These are phyloP conservation scores for Lentinula sp. DNA, from an alignment of 768 basidiomycete species.

Conservation along the genomic window DNA sequence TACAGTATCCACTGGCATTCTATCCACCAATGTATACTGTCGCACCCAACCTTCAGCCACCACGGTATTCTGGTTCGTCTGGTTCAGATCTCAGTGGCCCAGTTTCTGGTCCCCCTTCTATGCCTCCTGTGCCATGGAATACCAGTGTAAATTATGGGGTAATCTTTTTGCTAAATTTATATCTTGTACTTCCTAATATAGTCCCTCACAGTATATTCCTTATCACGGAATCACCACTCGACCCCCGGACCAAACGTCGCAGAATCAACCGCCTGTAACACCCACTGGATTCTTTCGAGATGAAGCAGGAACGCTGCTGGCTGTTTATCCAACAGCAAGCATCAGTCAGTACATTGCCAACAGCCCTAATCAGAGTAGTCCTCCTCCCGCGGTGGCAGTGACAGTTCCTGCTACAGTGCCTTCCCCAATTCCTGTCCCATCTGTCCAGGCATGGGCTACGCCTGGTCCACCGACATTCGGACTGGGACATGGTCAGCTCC, in stretches of 20 bases:
- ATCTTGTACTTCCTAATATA: background rate
- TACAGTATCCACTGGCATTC: conserved; percentile 48
- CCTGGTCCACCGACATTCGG: background rate
- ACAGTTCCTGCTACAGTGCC: background rate
- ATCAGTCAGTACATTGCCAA: conserved; percentile 63
- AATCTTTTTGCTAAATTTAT: conserved; percentile 12
- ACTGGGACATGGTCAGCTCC: background rate
- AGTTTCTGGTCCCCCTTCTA: conserved; percentile 19
- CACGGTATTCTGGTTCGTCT: conserved; percentile 23
- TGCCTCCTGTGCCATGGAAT: conserved; percentile 26
- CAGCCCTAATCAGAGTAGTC: conserved; percentile 9
- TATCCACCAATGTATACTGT: conserved; percentile 38
- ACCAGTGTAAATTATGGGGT: conserved; percentile 41
- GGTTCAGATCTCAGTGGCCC: conserved; percentile 28
- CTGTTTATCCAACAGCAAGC: conserved; percentile 66
- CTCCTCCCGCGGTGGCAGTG: background rate
- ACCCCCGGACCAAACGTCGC: conserved; percentile 21
- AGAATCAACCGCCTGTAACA: conserved; percentile 47
- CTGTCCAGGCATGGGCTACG: background rate
- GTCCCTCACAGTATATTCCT: conserved; percentile 37
- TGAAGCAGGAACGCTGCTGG: conserved; percentile 65
- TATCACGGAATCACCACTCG: conserved; percentile 36
- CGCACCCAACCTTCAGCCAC: conserved; percentile 20
- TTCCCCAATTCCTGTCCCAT: background rate
- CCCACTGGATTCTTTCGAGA: conserved; percentile 69